Evolutionary conservation across 2,329 filamentous ascomycete species (phyloP).

Genomic region (Diaporthe citriasiana): DNA sequence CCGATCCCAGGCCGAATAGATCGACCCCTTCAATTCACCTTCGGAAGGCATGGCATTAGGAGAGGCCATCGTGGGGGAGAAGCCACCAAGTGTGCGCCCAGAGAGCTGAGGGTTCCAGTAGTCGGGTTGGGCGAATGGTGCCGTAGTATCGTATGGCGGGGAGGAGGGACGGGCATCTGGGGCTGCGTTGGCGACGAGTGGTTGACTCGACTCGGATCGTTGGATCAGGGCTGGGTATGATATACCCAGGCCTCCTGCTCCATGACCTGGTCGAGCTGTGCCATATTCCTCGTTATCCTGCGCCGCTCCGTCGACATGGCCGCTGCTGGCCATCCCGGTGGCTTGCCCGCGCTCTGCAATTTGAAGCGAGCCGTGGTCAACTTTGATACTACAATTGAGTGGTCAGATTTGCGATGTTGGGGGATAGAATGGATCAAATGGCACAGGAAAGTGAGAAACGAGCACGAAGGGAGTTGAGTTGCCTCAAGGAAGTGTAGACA

Average conservation of each 20-base stretch:
- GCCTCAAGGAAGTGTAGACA: background rate
- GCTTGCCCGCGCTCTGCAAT: background rate
- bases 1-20: slow-evolving; percentile 40
- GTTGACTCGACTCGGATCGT: slow-evolving; percentile 34
- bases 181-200: slow-evolving; percentile 34
- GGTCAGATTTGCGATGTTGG: background rate
- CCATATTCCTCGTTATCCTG: background rate
- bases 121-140: background rate
- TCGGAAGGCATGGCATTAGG: background rate
- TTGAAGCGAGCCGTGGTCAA: background rate
- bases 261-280: background rate
- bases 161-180: slow-evolving; percentile 21
- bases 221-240: slow-evolving; percentile 9
- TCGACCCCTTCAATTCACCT: slow-evolving; percentile 31
- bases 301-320: background rate
- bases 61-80: background rate
- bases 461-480: background rate
- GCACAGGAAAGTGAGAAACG: background rate
- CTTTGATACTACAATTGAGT: background rate
- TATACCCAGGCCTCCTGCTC: slow-evolving; percentile 32
- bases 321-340: slow-evolving; percentile 11
- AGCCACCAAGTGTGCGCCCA: background rate
- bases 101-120: slow-evolving; percentile 19
- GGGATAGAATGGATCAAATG: background rate
- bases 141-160: slow-evolving; percentile 25